phyloP scores from a whole-genome alignment of 495 filamentous ascomycete genomes.

The Penicillium cataractarum region DNA sequence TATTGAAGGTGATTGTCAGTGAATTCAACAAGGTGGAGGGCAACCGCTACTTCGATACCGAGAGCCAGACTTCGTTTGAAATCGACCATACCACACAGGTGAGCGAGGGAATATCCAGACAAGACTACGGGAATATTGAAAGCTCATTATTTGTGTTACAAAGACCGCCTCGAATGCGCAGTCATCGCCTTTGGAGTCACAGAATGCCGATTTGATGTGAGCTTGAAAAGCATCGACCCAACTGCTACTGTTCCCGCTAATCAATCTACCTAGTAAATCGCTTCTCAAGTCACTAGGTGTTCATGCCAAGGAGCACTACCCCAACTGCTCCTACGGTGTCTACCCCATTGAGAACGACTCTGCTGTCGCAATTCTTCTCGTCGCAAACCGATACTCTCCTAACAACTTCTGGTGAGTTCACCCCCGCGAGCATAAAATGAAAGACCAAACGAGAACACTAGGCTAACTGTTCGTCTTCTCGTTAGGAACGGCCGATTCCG shows the following conservation, averaged over 20 bases:
- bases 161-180: conserved; percentile 84
- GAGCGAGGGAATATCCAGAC: conserved; percentile 3
- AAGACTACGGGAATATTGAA: background rate
- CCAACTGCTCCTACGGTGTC: conserved; percentile 75
- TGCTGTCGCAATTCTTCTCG: conserved; percentile 77
- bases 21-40: conserved; percentile 77
- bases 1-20: conserved; percentile 77
- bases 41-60: conserved; percentile 85
- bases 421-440: too few relatives aligned
- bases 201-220: conserved; percentile 80
- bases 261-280: conserved; percentile 51
- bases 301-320: conserved; percentile 91
- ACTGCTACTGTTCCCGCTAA: background rate
- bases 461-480: conserved; percentile 13
- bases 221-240: conserved; percentile 7
- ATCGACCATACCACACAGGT: conserved; percentile 87
- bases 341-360: conserved; percentile 76
- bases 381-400: conserved; percentile 95
- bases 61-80: conserved; percentile 80
- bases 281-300: conserved; percentile 73
- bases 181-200: conserved; percentile 78
- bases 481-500: conserved; percentile 94
- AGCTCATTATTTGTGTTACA: conserved; percentile 13
- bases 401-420: conserved; percentile 86
- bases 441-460: background rate